Percentiles rank a stretch among this genome's conserved stretches.
Conservation (phyloP, 768 basidiomycete genomes). For the Termitomyces sp. region DNA sequence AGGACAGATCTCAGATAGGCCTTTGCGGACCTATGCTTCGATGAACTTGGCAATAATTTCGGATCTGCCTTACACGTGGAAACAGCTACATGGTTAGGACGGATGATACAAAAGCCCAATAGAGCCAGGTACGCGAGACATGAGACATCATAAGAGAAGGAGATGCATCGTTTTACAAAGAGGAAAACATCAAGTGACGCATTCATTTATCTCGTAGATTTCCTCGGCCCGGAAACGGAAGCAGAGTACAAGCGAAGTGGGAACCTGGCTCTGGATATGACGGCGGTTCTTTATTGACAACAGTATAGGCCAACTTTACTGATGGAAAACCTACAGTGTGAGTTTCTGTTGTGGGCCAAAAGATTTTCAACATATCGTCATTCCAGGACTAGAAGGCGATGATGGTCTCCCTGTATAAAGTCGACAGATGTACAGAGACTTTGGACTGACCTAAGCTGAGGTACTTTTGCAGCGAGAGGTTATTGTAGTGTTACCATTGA, state of each 20-base stretch:
- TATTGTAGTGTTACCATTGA: neutral
- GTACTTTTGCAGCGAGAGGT: neutral
- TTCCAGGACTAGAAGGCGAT: neutral
- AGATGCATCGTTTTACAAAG: neutral
- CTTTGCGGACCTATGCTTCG: conserved; percentile 1
- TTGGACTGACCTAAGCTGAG: neutral
- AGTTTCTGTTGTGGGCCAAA: neutral
- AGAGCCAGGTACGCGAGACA: neutral
- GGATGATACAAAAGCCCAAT: neutral
- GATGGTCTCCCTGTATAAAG: neutral
- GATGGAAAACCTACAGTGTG: neutral
- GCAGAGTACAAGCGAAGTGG: neutral
- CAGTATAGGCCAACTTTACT: neutral
- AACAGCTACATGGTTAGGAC: neutral
- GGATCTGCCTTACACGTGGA: neutral
- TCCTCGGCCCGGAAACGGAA: no score
- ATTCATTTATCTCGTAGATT: neutral
- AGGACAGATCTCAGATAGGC: conserved; percentile 12
- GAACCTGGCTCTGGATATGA: neutral
- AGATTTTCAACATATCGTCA: neutral
- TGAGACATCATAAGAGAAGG: neutral
- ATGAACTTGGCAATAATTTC: conserved; percentile 1
- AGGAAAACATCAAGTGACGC: neutral
- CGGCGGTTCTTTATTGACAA: neutral
- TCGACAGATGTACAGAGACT: neutral